Percentiles rank a stretch among this genome's conserved stretches.
Conservation (phyloP, 768 basidiomycete species). For the Erythrobasidium yunnanense region DNA sequence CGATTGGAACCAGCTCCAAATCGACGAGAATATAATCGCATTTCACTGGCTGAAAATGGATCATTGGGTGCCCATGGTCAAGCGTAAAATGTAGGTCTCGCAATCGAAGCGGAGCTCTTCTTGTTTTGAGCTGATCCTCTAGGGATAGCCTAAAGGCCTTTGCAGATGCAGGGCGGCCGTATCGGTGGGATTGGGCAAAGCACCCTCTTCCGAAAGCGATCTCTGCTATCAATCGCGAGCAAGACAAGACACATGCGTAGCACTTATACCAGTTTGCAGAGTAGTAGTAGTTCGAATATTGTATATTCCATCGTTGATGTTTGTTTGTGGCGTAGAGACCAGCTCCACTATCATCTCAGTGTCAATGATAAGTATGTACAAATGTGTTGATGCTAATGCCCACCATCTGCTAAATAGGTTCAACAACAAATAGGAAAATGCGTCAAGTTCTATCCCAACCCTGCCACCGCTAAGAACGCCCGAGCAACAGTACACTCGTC, state of each 20-base stretch:
- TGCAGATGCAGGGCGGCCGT: constrained; percentile 3
- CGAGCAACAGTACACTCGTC: not conserved
- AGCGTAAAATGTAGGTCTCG: constrained; percentile 7
- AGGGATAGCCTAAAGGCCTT: not conserved
- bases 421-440: too few species aligned
- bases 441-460: not conserved
- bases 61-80: constrained; percentile 23
- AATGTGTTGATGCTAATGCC: too few species aligned
- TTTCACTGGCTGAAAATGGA: constrained; percentile 21
- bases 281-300: too few species aligned
- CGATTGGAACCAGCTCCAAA: constrained; percentile 19
- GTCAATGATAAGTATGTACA: too few species aligned
- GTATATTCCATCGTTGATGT: too few species aligned
- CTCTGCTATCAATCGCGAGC: not conserved
- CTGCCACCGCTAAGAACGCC: not conserved
- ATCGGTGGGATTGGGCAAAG: constrained; percentile 10
- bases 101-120: not conserved
- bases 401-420: too few species aligned
- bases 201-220: not conserved
- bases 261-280: too few species aligned
- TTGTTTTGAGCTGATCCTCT: not conserved
- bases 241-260: not conserved
- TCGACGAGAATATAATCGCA: not conserved
- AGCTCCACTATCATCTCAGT: too few species aligned
- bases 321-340: too few species aligned